phyloP scores from a whole-genome alignment of 495 filamentous ascomycete species.

The Daldinia caldariorum region DNA sequence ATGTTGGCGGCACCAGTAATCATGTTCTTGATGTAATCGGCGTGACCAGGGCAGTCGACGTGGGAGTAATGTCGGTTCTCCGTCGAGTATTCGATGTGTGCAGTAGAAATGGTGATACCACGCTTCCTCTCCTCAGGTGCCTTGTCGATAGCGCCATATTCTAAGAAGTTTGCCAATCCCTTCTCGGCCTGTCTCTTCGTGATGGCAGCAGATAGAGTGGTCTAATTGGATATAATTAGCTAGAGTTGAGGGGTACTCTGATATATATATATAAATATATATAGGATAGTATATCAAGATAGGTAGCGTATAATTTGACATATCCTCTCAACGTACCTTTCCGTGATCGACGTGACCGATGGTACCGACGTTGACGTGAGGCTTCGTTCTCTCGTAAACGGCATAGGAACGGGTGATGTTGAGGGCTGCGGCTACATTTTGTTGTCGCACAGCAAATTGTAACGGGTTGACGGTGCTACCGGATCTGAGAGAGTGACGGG shows the following conservation, averaged over 20 bases:
- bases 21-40: slow-evolving; percentile 99
- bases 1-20: slow-evolving; percentile 97
- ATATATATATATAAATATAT: neutral
- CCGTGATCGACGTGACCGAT: slow-evolving; percentile 99
- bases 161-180: slow-evolving; percentile 90
- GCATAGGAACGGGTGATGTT: slow-evolving; percentile 76
- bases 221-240: slow-evolving; percentile 66
- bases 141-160: slow-evolving; percentile 98
- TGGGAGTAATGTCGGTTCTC: slow-evolving; percentile 94
- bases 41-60: slow-evolving; percentile 99
- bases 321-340: slow-evolving; percentile 69
- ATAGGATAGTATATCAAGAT: too few relatives aligned
- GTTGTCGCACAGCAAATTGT: slow-evolving; percentile 65
- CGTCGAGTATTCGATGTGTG: slow-evolving; percentile 97
- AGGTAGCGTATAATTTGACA: neutral
- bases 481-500: slow-evolving; percentile 69
- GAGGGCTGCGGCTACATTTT: slow-evolving; percentile 72
- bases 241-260: slow-evolving; percentile 31
- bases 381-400: slow-evolving; percentile 89
- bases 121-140: slow-evolving; percentile 98
- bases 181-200: slow-evolving; percentile 96
- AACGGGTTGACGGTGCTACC: slow-evolving; percentile 71
- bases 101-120: slow-evolving; percentile 98
- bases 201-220: slow-evolving; percentile 96
- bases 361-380: slow-evolving; percentile 98